Evolutionary conservation across 139 green algal genomes (phyloP), one percentile per base, ranked within the genome.

Genomic region (Chlamydomonas eustigma): DNA sequence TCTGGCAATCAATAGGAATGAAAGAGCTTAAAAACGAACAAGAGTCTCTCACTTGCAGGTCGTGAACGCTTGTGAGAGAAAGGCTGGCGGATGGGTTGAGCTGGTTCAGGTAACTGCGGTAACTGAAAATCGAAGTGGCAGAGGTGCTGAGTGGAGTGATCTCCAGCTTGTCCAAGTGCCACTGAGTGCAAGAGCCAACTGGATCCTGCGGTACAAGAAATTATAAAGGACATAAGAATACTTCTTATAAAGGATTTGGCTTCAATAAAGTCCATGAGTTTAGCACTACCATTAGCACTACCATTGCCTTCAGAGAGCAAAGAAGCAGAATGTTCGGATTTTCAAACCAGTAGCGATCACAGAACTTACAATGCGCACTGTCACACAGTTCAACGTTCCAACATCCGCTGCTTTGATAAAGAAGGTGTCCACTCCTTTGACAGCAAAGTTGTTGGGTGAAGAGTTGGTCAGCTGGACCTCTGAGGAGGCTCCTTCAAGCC

Each of bases 51-150:
- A 58, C 44, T 18, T 58, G 44, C 44, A 58, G 44, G 12, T 58
- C 44, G 44, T 58, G 44, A 12, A 58, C 18, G 67, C 67, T 34
- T 3, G 12, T 35, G 24, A 64, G 67, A 28, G 38, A 52, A 12
- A 74, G 67, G 22, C 24, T 58, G 35, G 67, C 39, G 34, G 8
- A 37, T 24, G 67, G 25, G 34, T 51, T 74, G 67, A 51, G 24
- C 35, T 52, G 35, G 67, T 74, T 74, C 33, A 76, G 44, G 39
- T 69, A 76, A 34, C 25, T 44, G 44, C 44, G 44, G 71, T 68
- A 76, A 1, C 4, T 64, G 38, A 76, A 58, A 18, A 28, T 12
- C 18, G 44, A 58, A 18, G 44, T 18, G 18, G 44, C 12, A 28
- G 12, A 12, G 18, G 44, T 28, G 12, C 44, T 18, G 44, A 18